Evolutionary conservation across 768 basidiomycete species (phyloP).

Genomic region (Rhodosporidiobolus odoratus): DNA sequence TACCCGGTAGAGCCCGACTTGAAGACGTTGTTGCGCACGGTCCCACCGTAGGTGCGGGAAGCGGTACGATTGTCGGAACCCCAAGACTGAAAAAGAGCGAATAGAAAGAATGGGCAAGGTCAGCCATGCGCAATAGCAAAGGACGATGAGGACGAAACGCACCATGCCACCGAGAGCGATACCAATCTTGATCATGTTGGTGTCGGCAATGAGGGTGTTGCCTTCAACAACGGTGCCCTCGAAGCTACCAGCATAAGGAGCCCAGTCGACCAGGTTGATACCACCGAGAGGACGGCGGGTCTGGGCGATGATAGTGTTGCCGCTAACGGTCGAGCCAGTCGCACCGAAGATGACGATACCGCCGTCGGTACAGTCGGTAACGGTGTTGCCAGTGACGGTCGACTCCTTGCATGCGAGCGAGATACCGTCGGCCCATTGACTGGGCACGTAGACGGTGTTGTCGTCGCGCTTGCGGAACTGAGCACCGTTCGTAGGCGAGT

Average conservation of each 20-base stretch:
- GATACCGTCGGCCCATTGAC: constrained; percentile 43
- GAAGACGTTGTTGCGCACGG: constrained; percentile 41
- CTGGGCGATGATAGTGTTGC: constrained; percentile 38
- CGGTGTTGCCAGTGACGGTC: constrained; percentile 40
- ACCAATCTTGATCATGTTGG: constrained; percentile 42
- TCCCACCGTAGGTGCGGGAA: constrained; percentile 29
- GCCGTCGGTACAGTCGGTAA: constrained; percentile 43
- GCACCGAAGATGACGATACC: constrained; percentile 44
- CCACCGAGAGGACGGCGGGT: constrained; percentile 28
- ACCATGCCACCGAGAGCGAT: constrained; percentile 41
- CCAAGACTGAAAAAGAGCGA: no score
- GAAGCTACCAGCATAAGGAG: constrained; percentile 36
- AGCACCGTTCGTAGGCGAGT: constrained; percentile 29
- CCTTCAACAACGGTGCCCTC: constrained; percentile 35
- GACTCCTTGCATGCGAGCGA: constrained; percentile 39
- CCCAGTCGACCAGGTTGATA: constrained; percentile 40
- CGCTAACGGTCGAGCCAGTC: constrained; percentile 26
- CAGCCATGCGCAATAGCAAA: no score
- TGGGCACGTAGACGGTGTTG: background rate
- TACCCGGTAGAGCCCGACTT: constrained; percentile 34
- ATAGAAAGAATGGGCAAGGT: no score
- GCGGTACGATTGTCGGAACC: constrained; percentile 35
- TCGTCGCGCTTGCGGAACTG: constrained; percentile 36
- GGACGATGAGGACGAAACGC: no score
- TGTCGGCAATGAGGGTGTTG: constrained; percentile 39